Conservation (phyloP, 169 alveolate species). For the Plasmodium malariae region DNA sequence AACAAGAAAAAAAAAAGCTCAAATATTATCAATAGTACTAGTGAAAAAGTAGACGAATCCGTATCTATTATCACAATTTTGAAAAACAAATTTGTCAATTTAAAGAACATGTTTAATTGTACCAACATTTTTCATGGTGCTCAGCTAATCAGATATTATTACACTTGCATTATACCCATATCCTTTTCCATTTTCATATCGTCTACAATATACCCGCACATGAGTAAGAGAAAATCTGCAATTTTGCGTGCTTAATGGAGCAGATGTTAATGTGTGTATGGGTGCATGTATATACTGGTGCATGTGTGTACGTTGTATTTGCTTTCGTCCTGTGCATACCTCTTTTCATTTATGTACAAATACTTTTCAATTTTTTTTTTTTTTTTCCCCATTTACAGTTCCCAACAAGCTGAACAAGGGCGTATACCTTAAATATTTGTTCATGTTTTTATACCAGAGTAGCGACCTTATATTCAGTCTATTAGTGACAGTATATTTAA, state of each 20-base stretch:
- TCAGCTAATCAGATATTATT: slow-evolving; percentile 28
- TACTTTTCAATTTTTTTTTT: background rate
- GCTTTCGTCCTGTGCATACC: background rate
- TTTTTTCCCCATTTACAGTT: slow-evolving; percentile 13
- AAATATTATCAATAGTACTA: too few relatives aligned
- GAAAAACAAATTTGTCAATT: background rate
- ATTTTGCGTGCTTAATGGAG: background rate
- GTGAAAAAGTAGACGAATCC: too few relatives aligned
- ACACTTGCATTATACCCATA: slow-evolving; percentile 56
- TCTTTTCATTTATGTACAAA: background rate
- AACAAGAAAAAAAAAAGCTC: too few relatives aligned
- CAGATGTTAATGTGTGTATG: too few relatives aligned
- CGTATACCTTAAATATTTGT: slow-evolving; percentile 29
- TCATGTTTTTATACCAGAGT: slow-evolving; percentile 34
- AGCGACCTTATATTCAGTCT: slow-evolving; percentile 45
- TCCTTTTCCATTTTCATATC: slow-evolving; percentile 33
- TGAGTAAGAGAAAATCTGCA: slow-evolving; percentile 16
- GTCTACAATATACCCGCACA: slow-evolving; percentile 37
- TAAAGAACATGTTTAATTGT: slow-evolving; percentile 35
- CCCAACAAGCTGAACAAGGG: slow-evolving; percentile 40
- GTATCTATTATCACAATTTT: background rate
- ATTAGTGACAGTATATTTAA: slow-evolving; percentile 19
- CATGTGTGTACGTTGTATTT: background rate
- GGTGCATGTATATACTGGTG: background rate
- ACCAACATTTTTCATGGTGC: slow-evolving; percentile 42